Percentiles rank a stretch among this genome's conserved stretches.
These are phyloP conservation scores for Coniferiporia weirii DNA, from an alignment of 1,284 basidiomycete species.

Conservation along the genomic window DNA sequence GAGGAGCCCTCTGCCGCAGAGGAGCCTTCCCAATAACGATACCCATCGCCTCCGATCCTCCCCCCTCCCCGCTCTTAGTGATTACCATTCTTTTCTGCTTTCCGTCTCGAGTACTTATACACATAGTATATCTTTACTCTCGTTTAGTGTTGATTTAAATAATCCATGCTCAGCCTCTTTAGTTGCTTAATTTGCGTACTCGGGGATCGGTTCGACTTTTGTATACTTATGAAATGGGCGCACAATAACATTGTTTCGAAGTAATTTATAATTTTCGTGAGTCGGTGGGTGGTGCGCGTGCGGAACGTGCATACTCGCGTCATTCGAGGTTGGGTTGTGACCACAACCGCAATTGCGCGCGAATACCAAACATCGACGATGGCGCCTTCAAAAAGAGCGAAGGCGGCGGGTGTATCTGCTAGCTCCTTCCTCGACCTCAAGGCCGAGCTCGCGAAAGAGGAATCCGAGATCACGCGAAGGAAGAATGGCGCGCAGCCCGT, in stretches of 20 bases:
- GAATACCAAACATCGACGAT: neutral
- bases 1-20: conserved; percentile 13
- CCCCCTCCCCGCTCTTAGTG: neutral
- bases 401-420: conserved; percentile 62
- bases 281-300: too few relatives aligned
- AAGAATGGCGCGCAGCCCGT: conserved; percentile 53
- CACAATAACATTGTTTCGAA: neutral
- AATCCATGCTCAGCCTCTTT: neutral
- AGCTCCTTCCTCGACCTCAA: conserved; percentile 74
- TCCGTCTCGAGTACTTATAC: neutral
- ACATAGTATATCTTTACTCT: neutral
- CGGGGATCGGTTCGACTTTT: neutral
- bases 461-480: conserved; percentile 50
- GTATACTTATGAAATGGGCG: neutral
- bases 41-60: neutral
- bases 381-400: conserved; percentile 39
- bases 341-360: neutral
- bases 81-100: neutral
- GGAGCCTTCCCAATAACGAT: conserved; percentile 8
- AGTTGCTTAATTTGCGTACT: neutral
- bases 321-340: neutral
- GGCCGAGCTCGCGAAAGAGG: conserved; percentile 63
- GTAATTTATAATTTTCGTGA: too few relatives aligned
- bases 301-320: neutral
- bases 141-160: neutral